These are phyloP conservation scores for Puccinellia tenuiflora DNA, from an alignment of 176 grass and related monocot species.

Conservation along the genomic window DNA sequence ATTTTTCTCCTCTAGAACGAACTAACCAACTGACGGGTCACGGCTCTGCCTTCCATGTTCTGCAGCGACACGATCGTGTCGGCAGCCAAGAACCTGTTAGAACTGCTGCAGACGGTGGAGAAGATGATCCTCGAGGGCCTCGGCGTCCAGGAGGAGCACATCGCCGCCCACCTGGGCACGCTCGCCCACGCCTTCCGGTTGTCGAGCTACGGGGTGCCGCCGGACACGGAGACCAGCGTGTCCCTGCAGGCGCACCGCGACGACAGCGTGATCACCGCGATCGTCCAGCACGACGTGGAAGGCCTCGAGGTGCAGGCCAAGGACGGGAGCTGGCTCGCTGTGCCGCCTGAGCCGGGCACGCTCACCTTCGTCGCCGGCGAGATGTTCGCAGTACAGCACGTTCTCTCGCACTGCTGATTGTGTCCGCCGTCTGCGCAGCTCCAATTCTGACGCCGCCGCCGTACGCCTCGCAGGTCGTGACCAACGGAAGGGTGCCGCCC, in stretches of 20 bases:
- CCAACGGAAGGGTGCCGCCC: slow-evolving; percentile 27
- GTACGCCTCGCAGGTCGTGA: slow-evolving; percentile 14
- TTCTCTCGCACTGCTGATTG: neutral
- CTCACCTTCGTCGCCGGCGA: slow-evolving; percentile 11
- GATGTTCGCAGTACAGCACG: neutral
- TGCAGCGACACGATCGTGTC: slow-evolving; percentile 4
- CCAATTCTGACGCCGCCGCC: neutral
- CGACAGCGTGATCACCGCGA: neutral
- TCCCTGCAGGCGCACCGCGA: slow-evolving; percentile 10
- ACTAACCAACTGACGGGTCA: neutral
- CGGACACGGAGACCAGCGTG: neutral
- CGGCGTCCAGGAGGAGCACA: neutral
- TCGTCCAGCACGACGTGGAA: slow-evolving; percentile 40
- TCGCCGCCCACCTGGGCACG: neutral
- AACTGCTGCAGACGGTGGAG: slow-evolving; percentile 19
- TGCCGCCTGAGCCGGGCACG: neutral
- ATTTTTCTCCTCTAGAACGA: neutral
- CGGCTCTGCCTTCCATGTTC: neutral
- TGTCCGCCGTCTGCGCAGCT: neutral
- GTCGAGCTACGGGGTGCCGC: slow-evolving; percentile 9
- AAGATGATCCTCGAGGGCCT: slow-evolving; percentile 29
- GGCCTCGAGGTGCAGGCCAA: slow-evolving; percentile 27
- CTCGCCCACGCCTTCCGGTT: neutral
- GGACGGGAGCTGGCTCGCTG: slow-evolving; percentile 18
- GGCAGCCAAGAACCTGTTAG: slow-evolving; percentile 8